Percentiles rank a stretch among this genome's conserved stretches.
phyloP scores from a whole-genome alignment of 179 eudicot species.

The Spergularia azorica region DNA sequence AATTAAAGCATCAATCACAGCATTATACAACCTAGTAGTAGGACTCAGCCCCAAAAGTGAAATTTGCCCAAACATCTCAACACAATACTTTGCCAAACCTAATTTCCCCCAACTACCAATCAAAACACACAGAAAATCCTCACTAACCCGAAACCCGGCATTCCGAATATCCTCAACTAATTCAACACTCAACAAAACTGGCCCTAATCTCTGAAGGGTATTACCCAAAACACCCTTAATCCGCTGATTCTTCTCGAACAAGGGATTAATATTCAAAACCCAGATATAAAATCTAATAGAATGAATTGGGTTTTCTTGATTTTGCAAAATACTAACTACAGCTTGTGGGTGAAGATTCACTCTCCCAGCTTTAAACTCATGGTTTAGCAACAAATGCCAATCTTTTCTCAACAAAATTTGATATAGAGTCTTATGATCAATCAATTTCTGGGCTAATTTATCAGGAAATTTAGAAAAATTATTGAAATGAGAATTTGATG shows the following conservation, averaged over 20 bases:
- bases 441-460: slow-evolving; percentile 19
- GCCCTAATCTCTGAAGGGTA: slow-evolving; percentile 68
- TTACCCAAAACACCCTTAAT: slow-evolving; percentile 56
- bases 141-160: slow-evolving; percentile 59
- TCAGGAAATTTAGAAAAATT: slow-evolving; percentile 12
- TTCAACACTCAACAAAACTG: slow-evolving; percentile 63
- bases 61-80: slow-evolving; percentile 80
- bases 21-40: slow-evolving; percentile 88
- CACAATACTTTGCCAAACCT: slow-evolving; percentile 82
- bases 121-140: slow-evolving; percentile 71
- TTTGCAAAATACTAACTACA: slow-evolving; percentile 72
- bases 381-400: slow-evolving; percentile 76
- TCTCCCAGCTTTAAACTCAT: slow-evolving; percentile 65
- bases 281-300: slow-evolving; percentile 67
- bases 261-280: slow-evolving; percentile 55
- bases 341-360: slow-evolving; percentile 44
- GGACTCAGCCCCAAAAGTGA: slow-evolving; percentile 70
- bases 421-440: slow-evolving; percentile 56
- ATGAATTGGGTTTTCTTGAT: slow-evolving; percentile 63
- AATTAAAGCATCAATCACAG: slow-evolving; percentile 86
- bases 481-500: slow-evolving; percentile 23
- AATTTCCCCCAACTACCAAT: slow-evolving; percentile 93
- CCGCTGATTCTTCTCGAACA: slow-evolving; percentile 47
- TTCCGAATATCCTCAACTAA: slow-evolving; percentile 54
- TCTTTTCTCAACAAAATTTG: slow-evolving; percentile 67